phyloP scores from a whole-genome alignment of 75 land plant genomes.

The Pinus albicaulis region DNA sequence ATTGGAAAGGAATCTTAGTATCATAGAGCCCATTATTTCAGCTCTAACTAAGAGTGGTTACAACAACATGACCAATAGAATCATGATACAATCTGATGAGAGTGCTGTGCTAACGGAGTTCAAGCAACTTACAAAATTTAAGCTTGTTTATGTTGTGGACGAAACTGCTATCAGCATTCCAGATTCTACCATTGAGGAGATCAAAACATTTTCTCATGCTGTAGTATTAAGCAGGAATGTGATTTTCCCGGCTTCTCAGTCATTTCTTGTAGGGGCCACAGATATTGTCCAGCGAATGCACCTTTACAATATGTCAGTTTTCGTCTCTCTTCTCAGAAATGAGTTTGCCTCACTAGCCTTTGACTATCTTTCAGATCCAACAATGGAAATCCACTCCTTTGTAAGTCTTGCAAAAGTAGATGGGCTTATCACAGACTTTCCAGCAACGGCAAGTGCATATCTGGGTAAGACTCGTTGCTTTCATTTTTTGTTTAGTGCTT shows the following conservation, averaged over 20 bases:
- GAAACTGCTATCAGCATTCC: constrained; percentile 26
- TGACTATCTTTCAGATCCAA: constrained; percentile 72
- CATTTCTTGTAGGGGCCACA: constrained; percentile 32
- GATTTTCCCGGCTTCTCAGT: constrained; percentile 8
- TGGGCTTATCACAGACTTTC: constrained; percentile 80
- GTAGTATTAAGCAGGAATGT: constrained; percentile 40
- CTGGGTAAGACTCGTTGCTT: constrained; percentile 42
- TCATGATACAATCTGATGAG: constrained; percentile 68
- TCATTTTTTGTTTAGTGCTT: not conserved
- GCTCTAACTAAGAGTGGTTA: not conserved
- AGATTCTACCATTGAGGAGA: constrained; percentile 21
- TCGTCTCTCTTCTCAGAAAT: constrained; percentile 47
- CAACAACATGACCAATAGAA: not conserved
- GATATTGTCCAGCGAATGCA: constrained; percentile 49
- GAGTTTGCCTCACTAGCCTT: constrained; percentile 46
- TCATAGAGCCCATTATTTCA: not conserved
- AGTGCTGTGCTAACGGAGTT: constrained; percentile 49
- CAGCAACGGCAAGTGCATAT: constrained; percentile 61
- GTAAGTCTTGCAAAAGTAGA: constrained; percentile 39
- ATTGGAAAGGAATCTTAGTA: not conserved
- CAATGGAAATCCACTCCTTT: constrained; percentile 51
- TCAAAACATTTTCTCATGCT: constrained; percentile 46
- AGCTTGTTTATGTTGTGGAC: constrained; percentile 28
- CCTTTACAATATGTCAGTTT: constrained; percentile 62
- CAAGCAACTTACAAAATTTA: constrained; percentile 24